Evolutionary conservation across 768 basidiomycete species (phyloP).

Genomic region (Atractiella rhizophila): DNA sequence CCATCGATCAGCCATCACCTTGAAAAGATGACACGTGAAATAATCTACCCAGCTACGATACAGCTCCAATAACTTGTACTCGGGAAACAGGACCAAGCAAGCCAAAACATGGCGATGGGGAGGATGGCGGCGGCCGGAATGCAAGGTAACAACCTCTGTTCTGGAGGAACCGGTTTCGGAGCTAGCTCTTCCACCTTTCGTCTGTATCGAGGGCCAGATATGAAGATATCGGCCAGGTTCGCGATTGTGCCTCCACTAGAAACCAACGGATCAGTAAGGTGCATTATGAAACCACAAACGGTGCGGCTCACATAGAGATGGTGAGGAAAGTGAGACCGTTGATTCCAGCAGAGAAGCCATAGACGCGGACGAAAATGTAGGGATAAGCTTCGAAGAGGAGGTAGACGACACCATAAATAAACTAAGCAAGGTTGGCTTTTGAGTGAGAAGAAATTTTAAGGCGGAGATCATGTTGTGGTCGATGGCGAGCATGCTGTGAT

Average conservation of each 20-base stretch:
- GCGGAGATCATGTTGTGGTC: too few species aligned
- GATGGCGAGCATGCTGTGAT: too few species aligned
- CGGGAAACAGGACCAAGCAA: constrained; percentile 2
- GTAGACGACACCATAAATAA: constrained; percentile 14
- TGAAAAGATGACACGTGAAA: too few species aligned
- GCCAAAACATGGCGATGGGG: constrained; percentile 14
- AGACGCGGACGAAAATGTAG: constrained; percentile 15
- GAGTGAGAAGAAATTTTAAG: too few species aligned
- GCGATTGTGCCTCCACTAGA: too few species aligned
- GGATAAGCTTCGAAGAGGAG: constrained; percentile 20
- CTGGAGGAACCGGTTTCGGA: constrained; percentile 14
- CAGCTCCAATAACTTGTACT: constrained; percentile 2
- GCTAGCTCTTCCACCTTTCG: neutral
- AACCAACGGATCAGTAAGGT: too few species aligned
- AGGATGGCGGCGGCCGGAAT: constrained; percentile 6
- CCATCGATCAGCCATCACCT: too few species aligned
- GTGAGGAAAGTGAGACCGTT: constrained; percentile 18
- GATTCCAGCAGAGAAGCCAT: constrained; percentile 18
- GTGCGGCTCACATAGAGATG: constrained; percentile 11
- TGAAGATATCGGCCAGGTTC: neutral
- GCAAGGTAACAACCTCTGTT: constrained; percentile 12
- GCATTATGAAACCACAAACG: constrained; percentile 6
- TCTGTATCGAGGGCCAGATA: constrained; percentile 13
- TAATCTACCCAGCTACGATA: constrained; percentile 7
- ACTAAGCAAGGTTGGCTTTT: too few species aligned